Conservation (phyloP, 2,329 filamentous ascomycete species). For the Emergomyces orientalis region DNA sequence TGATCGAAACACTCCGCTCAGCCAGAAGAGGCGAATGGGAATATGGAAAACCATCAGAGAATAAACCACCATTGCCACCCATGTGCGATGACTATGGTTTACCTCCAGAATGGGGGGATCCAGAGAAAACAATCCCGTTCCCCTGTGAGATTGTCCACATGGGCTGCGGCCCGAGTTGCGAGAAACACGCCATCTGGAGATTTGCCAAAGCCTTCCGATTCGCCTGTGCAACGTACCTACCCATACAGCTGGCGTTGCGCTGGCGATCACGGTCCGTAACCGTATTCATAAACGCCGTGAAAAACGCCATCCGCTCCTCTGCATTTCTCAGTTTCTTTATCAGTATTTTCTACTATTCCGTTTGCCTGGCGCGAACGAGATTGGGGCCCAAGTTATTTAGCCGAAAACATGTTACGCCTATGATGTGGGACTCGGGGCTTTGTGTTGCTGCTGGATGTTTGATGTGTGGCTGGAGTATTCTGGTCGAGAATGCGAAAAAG, state of each 20-base stretch:
- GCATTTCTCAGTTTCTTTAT: constrained; percentile 72
- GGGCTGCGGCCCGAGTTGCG: constrained; percentile 57
- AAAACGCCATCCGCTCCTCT: constrained; percentile 60
- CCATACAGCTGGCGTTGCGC: constrained; percentile 60
- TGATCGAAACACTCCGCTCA: constrained; percentile 64
- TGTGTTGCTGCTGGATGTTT: constrained; percentile 64
- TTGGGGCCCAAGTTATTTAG: constrained; percentile 61
- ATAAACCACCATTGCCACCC: constrained; percentile 55
- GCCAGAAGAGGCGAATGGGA: constrained; percentile 53
- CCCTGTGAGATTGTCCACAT: constrained; percentile 81
- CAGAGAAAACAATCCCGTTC: constrained; percentile 58
- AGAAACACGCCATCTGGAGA: constrained; percentile 60
- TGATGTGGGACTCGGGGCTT: constrained; percentile 50
- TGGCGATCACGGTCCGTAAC: constrained; percentile 39
- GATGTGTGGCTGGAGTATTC: constrained; percentile 72
- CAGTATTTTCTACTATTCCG: constrained; percentile 71
- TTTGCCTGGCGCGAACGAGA: constrained; percentile 66
- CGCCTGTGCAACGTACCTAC: constrained; percentile 67
- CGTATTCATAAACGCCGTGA: constrained; percentile 43
- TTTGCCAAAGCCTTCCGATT: constrained; percentile 62
- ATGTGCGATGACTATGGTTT: constrained; percentile 65
- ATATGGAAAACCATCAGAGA: constrained; percentile 66
- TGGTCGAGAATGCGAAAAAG: constrained; percentile 57
- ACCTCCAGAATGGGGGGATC: constrained; percentile 65
- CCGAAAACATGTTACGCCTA: constrained; percentile 42